Evolutionary conservation across 2,329 filamentous ascomycete genomes (phyloP), one percentile per base, ranked within the genome.

Genomic region (Colletotrichum endophyticum): DNA sequence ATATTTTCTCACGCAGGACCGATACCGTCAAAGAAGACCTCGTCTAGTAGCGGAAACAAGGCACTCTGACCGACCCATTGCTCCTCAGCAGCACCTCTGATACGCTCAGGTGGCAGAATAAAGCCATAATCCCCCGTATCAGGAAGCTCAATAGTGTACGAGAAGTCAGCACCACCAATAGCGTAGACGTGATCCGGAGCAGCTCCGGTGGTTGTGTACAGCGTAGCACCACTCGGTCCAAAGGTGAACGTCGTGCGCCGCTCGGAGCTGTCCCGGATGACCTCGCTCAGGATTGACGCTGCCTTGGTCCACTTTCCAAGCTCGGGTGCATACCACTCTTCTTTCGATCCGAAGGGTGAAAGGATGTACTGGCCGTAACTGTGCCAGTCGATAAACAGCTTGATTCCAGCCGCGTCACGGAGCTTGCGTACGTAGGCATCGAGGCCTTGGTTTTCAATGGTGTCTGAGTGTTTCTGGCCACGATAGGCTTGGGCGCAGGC

Each of bases 321-420:
- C 75, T 86, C 83, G 63, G 86, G 84, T 3, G 86, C 81, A 8
- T 82, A 82, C 3, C 82, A 82, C 4, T 82, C 82, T 80, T 86
- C 86, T n/a, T 85, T 87, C 82, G 88, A 88, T 3, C 88, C 88
- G 66, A 87, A 88, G 0, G 88, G 86, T 0, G 80, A 84, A 16
- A 88, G 82, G 22, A 88, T 84, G 56, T 85, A 85, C 76, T 88
- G 86, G 15, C 84, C 83, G 80, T 89, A 89, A 6, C 84, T 82
- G 80, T 89, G 88, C 78, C 87, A 87, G 77, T 89, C 88, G 79
- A 89, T 85, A 82, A 86, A 89, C 9, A 88, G 80, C 62, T 85
- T 84, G 69, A 89, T 84, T 1, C 86, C 86, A 0, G 84, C 70
- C 0, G 77, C 77, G 28, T 83, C 80, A 11, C 83, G 83, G 1